Evolutionary conservation across 2,329 filamentous ascomycete genomes (phyloP).

Genomic region (Metarhizium brunneum): DNA sequence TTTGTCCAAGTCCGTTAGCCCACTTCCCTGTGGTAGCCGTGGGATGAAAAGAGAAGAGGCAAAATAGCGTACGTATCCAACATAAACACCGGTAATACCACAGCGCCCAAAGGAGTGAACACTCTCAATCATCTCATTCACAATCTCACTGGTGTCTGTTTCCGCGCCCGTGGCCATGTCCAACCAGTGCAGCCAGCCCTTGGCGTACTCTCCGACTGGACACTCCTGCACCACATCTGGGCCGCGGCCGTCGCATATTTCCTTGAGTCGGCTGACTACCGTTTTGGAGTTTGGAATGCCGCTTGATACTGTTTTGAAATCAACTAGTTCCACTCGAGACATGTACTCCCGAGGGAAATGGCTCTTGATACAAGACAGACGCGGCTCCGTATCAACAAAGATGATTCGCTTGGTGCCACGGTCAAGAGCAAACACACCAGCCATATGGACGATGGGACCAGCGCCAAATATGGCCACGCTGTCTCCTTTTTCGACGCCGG

Average conservation of each 20-base stretch:
- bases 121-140: constrained; percentile 73
- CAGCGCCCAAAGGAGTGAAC: constrained; percentile 63
- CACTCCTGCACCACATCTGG: constrained; percentile 62
- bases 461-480: constrained; percentile 78
- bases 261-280: too few relatives aligned
- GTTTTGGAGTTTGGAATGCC: too few relatives aligned
- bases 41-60: not conserved
- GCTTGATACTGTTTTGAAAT: too few relatives aligned
- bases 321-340: too few relatives aligned
- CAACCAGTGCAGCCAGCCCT: constrained; percentile 50
- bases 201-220: constrained; percentile 49
- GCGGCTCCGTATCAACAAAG: too few relatives aligned
- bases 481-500: constrained; percentile 67
- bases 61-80: constrained; percentile 41
- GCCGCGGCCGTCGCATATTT: too few relatives aligned
- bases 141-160: constrained; percentile 73
- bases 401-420: too few relatives aligned
- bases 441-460: constrained; percentile 40
- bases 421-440: too few relatives aligned
- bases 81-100: constrained; percentile 66
- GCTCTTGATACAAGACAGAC: too few relatives aligned
- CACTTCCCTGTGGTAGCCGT: too few relatives aligned
- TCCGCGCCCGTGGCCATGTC: constrained; percentile 56
- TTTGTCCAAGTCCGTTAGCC: constrained; percentile 44
- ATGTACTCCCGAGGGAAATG: too few relatives aligned